Base-by-base conservation (phyloP, 179 eudicot species). In the Silene noctiflora region DNA sequence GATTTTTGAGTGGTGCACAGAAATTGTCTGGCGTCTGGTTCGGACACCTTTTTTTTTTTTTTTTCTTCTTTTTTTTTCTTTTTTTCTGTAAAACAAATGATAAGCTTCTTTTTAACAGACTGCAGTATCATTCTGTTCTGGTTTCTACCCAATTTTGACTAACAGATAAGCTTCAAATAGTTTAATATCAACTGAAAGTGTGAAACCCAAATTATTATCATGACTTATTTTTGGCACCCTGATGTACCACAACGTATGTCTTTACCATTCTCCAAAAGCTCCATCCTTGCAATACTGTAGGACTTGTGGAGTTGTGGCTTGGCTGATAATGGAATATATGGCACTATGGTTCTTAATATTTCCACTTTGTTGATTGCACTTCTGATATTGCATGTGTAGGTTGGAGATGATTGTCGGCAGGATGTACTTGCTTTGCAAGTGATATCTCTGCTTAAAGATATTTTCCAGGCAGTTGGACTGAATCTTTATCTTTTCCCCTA, bases 371-470 rank as follows among this genome's bases (percentile, higher is more conserved):
- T 20, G 44, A 76, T 51, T 69, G 44, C 20, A 35, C 39, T 67
- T 53, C 75, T 66, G 58, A 46, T 33, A 31, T 75, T 71, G 48
- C 60, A 67, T 71, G 53, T 63, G 71, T 81, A 95, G 99, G 99
- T 95, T 75, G 99, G 99, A 83, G 99, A 95, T 91, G 99, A 93
- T 84, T 95, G 99, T 78, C 91, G 98, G 68, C 99, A 95, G 84
- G 99, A 95, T 85, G 92, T 93, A 51, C 97, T 95, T 75, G 99
- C 99, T 85, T 86, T 95, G 77, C 99, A 95, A 89, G 98, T 95
- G 68, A 95, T 95, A 71, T 86, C 96, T 62, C 98, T 95, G 79
- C 88, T 95, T 46, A 91, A 82, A 83, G 99, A 95, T 73, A 91
- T 95, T 51, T 95, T 91, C 80, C 82, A 79, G 79, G 98, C 98